phyloP scores from a whole-genome alignment of 371 early-diverging fungal genomes.

The Funneliformis caledonium region DNA sequence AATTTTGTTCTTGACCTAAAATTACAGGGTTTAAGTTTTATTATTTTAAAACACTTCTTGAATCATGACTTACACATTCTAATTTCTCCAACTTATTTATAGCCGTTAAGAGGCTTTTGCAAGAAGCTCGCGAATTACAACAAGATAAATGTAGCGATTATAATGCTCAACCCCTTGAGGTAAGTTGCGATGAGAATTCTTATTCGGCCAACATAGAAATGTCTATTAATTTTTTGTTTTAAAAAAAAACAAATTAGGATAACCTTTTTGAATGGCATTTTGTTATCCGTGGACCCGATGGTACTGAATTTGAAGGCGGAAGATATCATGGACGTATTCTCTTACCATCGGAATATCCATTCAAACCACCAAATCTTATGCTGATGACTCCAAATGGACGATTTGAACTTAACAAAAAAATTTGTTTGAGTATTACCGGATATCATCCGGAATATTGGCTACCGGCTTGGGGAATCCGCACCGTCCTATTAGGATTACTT shows the following conservation, averaged over 20 bases:
- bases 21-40: neutral
- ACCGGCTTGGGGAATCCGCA: constrained; percentile 93
- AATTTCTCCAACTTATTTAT: neutral
- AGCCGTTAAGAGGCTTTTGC: constrained; percentile 73
- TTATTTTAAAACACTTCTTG: neutral
- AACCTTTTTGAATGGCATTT: constrained; percentile 94
- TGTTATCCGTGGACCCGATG: constrained; percentile 86
- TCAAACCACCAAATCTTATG: constrained; percentile 90
- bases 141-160: constrained; percentile 60
- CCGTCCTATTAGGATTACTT: constrained; percentile 85
- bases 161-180: constrained; percentile 67
- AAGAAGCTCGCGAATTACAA: constrained; percentile 68
- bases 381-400: constrained; percentile 91
- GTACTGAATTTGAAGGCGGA: constrained; percentile 88
- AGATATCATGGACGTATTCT: constrained; percentile 80
- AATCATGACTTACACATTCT: neutral
- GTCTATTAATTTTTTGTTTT: neutral
- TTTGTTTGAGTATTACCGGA: constrained; percentile 91
- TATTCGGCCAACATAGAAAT: neutral
- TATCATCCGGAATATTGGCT: constrained; percentile 95
- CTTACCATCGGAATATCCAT: constrained; percentile 90
- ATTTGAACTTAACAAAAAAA: constrained; percentile 89
- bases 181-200: constrained; percentile 38
- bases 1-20: neutral
- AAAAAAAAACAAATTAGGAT: constrained; percentile 52